These are phyloP conservation scores for Botryotinia globosa DNA, from an alignment of 2,329 filamentous ascomycete genomes.

Conservation along the genomic window DNA sequence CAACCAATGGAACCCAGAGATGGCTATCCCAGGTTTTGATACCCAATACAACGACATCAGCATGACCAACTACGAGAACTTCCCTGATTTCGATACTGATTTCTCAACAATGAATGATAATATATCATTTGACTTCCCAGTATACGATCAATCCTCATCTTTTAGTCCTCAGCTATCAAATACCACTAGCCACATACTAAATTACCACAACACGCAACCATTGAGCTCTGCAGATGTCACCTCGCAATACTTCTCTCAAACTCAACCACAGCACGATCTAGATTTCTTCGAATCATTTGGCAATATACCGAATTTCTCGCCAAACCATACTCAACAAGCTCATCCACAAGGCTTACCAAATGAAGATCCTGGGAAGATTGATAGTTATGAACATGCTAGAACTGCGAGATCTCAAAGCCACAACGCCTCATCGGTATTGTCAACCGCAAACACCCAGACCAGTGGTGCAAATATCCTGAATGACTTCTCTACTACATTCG, in stretches of 20 bases:
- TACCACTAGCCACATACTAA: neutral
- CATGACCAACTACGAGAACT: slow-evolving; percentile 32
- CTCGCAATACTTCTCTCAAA: slow-evolving; percentile 11
- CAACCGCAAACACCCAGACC: neutral
- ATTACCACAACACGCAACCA: slow-evolving; percentile 7
- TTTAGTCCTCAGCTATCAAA: slow-evolving; percentile 5
- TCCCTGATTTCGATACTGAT: slow-evolving; percentile 17
- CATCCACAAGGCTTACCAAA: neutral
- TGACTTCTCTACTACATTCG: neutral
- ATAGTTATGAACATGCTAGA: neutral
- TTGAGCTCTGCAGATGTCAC: neutral
- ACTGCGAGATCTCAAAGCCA: neutral
- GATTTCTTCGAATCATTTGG: slow-evolving; percentile 4
- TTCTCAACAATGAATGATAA: slow-evolving; percentile 7
- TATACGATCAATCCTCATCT: slow-evolving; percentile 23
- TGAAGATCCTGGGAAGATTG: slow-evolving; percentile 10
- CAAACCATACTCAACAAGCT: slow-evolving; percentile 7
- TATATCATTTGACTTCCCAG: slow-evolving; percentile 26
- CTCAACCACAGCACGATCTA: neutral
- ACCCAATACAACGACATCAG: slow-evolving; percentile 29
- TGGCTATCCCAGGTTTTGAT: slow-evolving; percentile 25
- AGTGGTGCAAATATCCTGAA: neutral
- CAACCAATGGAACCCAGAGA: slow-evolving; percentile 30
- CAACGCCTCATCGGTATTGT: neutral
- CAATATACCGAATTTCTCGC: neutral